A percentile compares a stretch with the other conserved stretches of the same genome.
These are phyloP conservation scores for Pichia sp. DNA, from an alignment of 1,139 yeast genomes.

Conservation along the genomic window DNA sequence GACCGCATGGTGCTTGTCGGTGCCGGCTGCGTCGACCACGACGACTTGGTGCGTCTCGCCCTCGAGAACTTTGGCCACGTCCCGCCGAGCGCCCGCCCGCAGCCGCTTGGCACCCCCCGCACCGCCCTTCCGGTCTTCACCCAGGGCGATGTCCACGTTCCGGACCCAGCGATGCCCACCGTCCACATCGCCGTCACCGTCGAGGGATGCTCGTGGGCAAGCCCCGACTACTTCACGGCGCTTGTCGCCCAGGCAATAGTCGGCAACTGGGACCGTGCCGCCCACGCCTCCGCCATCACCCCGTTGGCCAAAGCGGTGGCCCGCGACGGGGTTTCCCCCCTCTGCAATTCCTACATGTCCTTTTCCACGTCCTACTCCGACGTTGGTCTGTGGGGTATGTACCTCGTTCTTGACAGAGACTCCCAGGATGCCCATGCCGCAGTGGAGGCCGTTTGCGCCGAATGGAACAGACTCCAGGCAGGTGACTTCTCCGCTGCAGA, in stretches of 20 bases:
- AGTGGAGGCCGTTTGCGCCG: slow-evolving; percentile 69
- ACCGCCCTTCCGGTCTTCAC: slow-evolving; percentile 74
- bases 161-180: slow-evolving; percentile 76
- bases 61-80: slow-evolving; percentile 71
- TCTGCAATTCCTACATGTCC: slow-evolving; percentile 93
- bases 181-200: slow-evolving; percentile 91
- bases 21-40: slow-evolving; percentile 89
- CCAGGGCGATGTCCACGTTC: slow-evolving; percentile 81
- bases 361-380: slow-evolving; percentile 96
- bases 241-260: slow-evolving; percentile 93
- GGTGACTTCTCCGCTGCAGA: slow-evolving; percentile 78
- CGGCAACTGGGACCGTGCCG: slow-evolving; percentile 95
- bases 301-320: slow-evolving; percentile 70
- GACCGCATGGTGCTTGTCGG: slow-evolving; percentile 98
- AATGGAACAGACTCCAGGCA: slow-evolving; percentile 79
- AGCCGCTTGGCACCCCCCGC: slow-evolving; percentile 67
- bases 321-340: slow-evolving; percentile 37
- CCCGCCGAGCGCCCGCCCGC: slow-evolving; percentile 54
- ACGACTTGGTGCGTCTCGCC: slow-evolving; percentile 70
- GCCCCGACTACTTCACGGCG: slow-evolving; percentile 92
- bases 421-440: slow-evolving; percentile 59
- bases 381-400: slow-evolving; percentile 96
- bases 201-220: slow-evolving; percentile 98
- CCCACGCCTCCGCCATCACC: slow-evolving; percentile 65
- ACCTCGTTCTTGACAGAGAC: slow-evolving; percentile 73